phyloP scores from a whole-genome alignment of 805 yeast genomes.

The Nakazawaea holstii region DNA sequence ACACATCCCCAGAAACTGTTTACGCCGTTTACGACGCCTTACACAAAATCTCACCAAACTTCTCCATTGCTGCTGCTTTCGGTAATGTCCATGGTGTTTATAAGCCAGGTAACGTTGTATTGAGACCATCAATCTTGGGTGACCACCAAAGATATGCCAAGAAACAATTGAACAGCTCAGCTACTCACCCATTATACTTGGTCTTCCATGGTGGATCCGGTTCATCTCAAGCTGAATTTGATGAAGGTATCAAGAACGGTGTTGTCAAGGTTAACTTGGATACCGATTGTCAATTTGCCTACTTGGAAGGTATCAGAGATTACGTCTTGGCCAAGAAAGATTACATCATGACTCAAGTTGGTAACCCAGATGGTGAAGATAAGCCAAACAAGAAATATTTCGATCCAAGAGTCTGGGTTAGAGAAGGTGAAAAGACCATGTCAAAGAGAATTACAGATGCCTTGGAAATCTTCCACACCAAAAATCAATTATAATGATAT shows the following conservation, averaged over 20 bases:
- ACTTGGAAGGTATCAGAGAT: constrained; percentile 95
- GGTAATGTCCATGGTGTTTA: constrained; percentile 99
- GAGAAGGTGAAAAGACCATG: constrained; percentile 99
- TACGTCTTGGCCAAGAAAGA: constrained; percentile 95
- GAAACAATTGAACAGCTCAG: constrained; percentile 49
- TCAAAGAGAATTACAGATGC: constrained; percentile 77
- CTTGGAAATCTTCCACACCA: constrained; percentile 80
- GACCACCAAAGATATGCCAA: constrained; percentile 91
- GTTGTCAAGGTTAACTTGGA: constrained; percentile 99
- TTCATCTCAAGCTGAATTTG: constrained; percentile 86
- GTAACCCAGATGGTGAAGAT: constrained; percentile 99
- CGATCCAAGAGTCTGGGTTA: constrained; percentile 99
- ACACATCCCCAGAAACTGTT: constrained; percentile 95
- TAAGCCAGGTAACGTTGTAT: constrained; percentile 97
- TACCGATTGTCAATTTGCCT: constrained; percentile 98
- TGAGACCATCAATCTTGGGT: constrained; percentile 89
- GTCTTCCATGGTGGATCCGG: constrained; percentile 99
- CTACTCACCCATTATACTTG: constrained; percentile 77
- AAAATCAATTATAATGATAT: constrained; percentile 43
- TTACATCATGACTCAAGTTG: constrained; percentile 82
- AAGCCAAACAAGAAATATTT: constrained; percentile 99
- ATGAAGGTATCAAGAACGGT: constrained; percentile 87
- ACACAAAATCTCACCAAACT: constrained; percentile 88
- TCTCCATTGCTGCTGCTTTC: constrained; percentile 98
- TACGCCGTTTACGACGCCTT: constrained; percentile 88